Base-by-base conservation (phyloP, 2,329 filamentous ascomycete genomes). In the Stagonosporopsis vannaccii region DNA sequence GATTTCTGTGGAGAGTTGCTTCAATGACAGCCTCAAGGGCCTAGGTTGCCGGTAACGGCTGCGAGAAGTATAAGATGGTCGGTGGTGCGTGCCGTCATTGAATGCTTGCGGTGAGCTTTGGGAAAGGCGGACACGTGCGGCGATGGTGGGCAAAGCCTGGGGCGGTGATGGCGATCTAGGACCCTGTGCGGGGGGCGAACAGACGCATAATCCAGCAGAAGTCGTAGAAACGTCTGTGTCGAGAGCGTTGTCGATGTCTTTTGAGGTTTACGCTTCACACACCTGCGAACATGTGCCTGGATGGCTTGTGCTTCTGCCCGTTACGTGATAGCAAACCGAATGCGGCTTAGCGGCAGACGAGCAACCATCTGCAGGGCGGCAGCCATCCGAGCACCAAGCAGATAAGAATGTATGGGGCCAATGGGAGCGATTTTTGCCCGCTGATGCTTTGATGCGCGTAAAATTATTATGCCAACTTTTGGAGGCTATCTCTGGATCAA, bases 1-100 rank as follows among this genome's bases (percentile, higher is more conserved):
- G 57, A 32, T 51, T 46, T 30, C 28, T 46, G 53, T 45, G 53
- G 35, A 46, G 33, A 48, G 44, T 52, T 19, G 33, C 42, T 48
- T 42, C 50, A 43, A 51, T 54, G 52, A 43, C 46, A 57, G 44
- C 39, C 32, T 68, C 60, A 70, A 53, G 72, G 73, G 49, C 73
- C 73, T 56, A 76, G 53, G 62, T 76, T 76, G 68, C 73, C 73
- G 44, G 72, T 70, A 53, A 75, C 68, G 68, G 73, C 73, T 59
- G 72, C 65, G 66, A 78, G 75, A 61, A 77, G 75, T 43, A 78
- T 75, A 67, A 78, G 75, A 62, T 77, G 74, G 68, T 74, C 67
- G 63, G 75, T 75, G 67, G 69, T 76, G 66, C 73, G 73, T 67
- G 73, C 71, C 65, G 76, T 78, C 76, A 78, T 78, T 77, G 74